A percentile compares a stretch with the other conserved stretches of the same genome.
Evolutionary conservation across 2,329 filamentous ascomycete genomes (phyloP).

Genomic region (Arthrobotrys megalospora): DNA sequence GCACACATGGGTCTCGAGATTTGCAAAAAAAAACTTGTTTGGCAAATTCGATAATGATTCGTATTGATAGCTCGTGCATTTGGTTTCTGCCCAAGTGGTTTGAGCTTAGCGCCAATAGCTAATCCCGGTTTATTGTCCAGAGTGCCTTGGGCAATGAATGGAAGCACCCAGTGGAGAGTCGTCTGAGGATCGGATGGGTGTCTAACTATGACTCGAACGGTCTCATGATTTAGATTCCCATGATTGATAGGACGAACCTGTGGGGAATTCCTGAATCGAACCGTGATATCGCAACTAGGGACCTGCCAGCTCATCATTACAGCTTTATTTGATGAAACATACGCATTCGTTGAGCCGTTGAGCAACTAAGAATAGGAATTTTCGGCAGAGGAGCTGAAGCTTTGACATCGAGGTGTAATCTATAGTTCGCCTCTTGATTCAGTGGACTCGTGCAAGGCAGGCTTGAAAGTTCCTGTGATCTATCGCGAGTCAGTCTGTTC

Average conservation of each 20-base stretch:
- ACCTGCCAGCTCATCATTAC: neutral
- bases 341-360: neutral
- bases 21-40: neutral
- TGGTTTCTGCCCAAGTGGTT: neutral
- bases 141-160: neutral
- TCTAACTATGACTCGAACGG: slow-evolving; percentile 14
- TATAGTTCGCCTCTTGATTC: neutral
- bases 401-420: neutral
- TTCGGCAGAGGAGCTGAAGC: neutral
- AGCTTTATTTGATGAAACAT: slow-evolving; percentile 9
- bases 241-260: neutral
- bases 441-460: neutral
- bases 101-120: slow-evolving; percentile 17
- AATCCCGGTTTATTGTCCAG: neutral
- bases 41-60: slow-evolving; percentile 10
- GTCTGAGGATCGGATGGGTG: neutral
- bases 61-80: slow-evolving; percentile 23
- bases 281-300: neutral
- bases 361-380: slow-evolving; percentile 4
- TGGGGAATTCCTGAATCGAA: neutral
- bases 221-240: slow-evolving; percentile 17
- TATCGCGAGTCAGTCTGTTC: too few species aligned
- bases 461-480: neutral
- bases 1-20: neutral
- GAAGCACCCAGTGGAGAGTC: neutral